A percentile compares a stretch with the other conserved stretches of the same genome.
These are phyloP conservation scores for Chrysopogon serrulatus DNA, from an alignment of 176 grass and related monocot genomes.

Conservation along the genomic window DNA sequence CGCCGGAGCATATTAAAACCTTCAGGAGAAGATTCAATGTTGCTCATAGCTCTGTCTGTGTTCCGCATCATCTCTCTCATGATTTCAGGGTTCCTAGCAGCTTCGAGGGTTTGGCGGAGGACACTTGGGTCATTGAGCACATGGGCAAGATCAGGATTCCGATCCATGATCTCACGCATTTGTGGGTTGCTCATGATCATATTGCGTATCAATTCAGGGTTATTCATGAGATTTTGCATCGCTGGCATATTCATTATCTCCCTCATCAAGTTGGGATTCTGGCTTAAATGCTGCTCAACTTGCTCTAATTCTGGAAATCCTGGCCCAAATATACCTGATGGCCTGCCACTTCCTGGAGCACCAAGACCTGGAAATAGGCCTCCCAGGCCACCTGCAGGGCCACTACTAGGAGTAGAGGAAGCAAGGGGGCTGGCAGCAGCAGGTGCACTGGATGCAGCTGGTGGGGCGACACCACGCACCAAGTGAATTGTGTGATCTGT, in stretches of 20 bases:
- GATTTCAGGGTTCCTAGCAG: constrained; percentile 93
- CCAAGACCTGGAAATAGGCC: constrained; percentile 58
- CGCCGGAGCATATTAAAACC: constrained; percentile 98
- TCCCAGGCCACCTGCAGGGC: constrained; percentile 38
- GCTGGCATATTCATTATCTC: constrained; percentile 97
- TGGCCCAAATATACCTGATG: constrained; percentile 45
- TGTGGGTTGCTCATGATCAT: constrained; percentile 99
- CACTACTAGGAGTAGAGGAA: constrained; percentile 51
- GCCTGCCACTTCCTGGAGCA: constrained; percentile 44
- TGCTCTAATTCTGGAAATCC: constrained; percentile 76
- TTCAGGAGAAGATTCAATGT: constrained; percentile 96
- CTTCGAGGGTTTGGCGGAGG: constrained; percentile 91
- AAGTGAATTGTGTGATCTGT: constrained; percentile 96
- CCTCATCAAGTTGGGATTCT: constrained; percentile 96
- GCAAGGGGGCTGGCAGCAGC: constrained; percentile 41
- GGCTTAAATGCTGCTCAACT: constrained; percentile 90
- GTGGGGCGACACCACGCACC: constrained; percentile 68
- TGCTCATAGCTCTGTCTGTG: constrained; percentile 97
- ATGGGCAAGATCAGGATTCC: constrained; percentile 96
- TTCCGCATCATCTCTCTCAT: constrained; percentile 99
- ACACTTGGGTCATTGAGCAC: constrained; percentile 93
- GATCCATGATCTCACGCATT: constrained; percentile 90
- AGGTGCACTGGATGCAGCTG: constrained; percentile 40
- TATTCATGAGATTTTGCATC: constrained; percentile 90
- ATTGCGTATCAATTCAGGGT: constrained; percentile 93